Base-by-base conservation (phyloP, 2,329 filamentous ascomycete species). In the Phialophora verrucosa region DNA sequence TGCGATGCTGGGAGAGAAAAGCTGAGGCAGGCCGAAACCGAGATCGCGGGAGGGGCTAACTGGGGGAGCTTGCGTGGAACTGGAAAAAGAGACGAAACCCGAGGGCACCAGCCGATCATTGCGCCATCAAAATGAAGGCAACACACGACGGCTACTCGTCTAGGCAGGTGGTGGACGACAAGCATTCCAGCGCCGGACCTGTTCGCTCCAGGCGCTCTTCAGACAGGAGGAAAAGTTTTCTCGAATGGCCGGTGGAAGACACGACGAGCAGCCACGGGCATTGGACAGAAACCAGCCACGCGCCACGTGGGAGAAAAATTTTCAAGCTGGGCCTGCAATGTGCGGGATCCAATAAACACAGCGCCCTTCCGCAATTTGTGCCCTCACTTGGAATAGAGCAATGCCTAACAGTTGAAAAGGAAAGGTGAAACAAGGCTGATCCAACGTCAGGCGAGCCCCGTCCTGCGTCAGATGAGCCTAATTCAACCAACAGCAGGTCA, bases 391-490 rank as follows among this genome's bases (percentile, higher is more conserved):
- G 67, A 14, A 23, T 70, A 67, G 67, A 23, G 14, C n/a, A 2
- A 1, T 44, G n/a, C 29, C 63, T 66, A 61, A 38, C 49, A 4
- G 31, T 50, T 42, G 17, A 38, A 64, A 42, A 44, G 65, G 64
- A 59, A 65, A 62, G 51, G 63, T 64, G 49, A 44, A 62, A 38
- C 60, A 66, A 72, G 68, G 63, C 69, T 70, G 70, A 72, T 71
- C 71, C 66, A 68, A 71, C 68, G 59, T 71, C 69, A 70, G 59
- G 64, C 66, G 64, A 70, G 55, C 66, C 59, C 60, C 66, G 62
- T 32, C 50, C 66, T 66, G 64, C 66, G 65, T 70, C 69, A 69
- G 63, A 66, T 65, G 66, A 63, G 65, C 57, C 61, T 56, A 42
- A 50, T 49, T 58, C 54, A 63, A 59, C 59, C 51, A 54, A 59